Evolutionary conservation across 306 rosid genomes (phyloP), one percentile per base, ranked within the genome.

Genomic region (Astragalus membranaceus): DNA sequence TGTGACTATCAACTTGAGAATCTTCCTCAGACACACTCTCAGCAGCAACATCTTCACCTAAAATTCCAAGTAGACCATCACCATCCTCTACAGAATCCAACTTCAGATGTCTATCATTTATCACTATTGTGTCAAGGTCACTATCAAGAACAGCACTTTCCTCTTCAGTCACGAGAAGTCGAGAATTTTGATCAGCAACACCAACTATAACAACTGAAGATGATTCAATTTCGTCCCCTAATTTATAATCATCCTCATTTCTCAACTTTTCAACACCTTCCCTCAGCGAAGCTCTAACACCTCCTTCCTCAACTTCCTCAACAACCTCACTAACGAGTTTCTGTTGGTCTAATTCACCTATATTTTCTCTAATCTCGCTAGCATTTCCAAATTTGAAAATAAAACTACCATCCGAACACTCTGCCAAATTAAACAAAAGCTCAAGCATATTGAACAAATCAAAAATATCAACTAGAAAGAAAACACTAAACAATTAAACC

Each of bases 391-490:
- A 89, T 36, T 73, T 79, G 77, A 85, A 89, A 46, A 89, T 0
- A 59, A 86, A 17, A 73, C 86, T 89, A 4, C 96, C 96, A 65
- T 89, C 88, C 0, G 77, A 71, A 77, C 46, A 61, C 76, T 61
- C 96, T 89, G 87, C 74, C 84, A 80, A 75, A 71, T 67, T 32
- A 49, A 68, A 54, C 76, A 77, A 8, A 72, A 72, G 64, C 63
- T 36, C 30, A 47, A 75, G 47, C 33, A 47, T 14, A 12, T 20
- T 12, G 32, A 6, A 36, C 36, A 70, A 29, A 39, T 46, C 67
- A 51, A 29, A 26, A 51, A 64, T 14, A 5, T 13, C 37, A 15
- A 69, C 14, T 12, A 55, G 10, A 12, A 49, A 49, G 26, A 12
- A 29, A 15, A 62, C 44, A 46, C 46, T 5, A 26, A 33, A 23